Evolutionary conservation across 2,329 filamentous ascomycete genomes (phyloP).

Genomic region (Cladosporium sp.): DNA sequence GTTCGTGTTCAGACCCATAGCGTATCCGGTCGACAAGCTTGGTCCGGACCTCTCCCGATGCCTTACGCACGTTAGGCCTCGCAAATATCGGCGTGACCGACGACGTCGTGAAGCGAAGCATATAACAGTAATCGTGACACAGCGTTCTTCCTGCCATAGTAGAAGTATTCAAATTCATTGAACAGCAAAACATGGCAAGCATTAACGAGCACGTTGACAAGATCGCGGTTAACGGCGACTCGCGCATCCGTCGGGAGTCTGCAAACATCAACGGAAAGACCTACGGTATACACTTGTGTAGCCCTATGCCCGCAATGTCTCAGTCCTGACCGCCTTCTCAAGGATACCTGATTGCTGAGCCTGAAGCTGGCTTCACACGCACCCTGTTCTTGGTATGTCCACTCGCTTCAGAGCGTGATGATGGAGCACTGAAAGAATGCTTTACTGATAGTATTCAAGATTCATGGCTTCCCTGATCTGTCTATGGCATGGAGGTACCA

Average conservation of each 20-base stretch:
- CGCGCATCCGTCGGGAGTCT: constrained; percentile 5
- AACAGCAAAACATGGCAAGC: not conserved
- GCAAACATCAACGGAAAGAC: constrained; percentile 8
- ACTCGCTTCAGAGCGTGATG: not conserved
- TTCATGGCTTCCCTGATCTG: constrained; percentile 75
- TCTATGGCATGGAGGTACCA: constrained; percentile 87
- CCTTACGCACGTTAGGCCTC: not conserved
- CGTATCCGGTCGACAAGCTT: not conserved
- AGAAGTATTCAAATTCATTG: not conserved
- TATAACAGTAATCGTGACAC: not conserved
- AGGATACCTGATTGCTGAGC: constrained; percentile 7
- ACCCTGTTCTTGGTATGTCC: not conserved
- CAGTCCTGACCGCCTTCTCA: not conserved
- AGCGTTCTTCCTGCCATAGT: too few relatives aligned
- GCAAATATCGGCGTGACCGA: not conserved
- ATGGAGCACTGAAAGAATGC: not conserved
- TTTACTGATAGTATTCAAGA: not conserved
- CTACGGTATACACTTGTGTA: not conserved
- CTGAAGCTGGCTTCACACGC: constrained; percentile 2
- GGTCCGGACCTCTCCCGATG: not conserved
- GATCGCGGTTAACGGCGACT: not conserved
- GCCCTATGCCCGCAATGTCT: not conserved
- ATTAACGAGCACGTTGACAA: constrained; percentile 11
- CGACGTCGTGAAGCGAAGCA: not conserved
- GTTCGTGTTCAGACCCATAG: not conserved